phyloP scores from a whole-genome alignment of 306 rosid genomes.

The Astragalus glycyphyllos region DNA sequence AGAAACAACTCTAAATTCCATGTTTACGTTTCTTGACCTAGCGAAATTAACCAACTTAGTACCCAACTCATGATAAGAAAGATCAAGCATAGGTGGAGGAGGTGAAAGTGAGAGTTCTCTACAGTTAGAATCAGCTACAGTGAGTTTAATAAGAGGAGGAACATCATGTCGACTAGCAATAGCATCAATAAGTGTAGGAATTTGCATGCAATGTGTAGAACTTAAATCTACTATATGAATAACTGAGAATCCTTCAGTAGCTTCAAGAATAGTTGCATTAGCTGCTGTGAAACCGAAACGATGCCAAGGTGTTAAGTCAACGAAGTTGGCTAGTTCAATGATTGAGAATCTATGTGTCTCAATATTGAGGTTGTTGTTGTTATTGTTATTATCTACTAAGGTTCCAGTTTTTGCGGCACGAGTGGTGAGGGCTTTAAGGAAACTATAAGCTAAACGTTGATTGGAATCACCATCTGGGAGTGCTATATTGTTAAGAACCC shows the following conservation, averaged over 20 bases:
- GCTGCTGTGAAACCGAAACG: conserved; percentile 91
- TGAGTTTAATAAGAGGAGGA: conserved; percentile 74
- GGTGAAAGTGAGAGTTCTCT: conserved; percentile 48
- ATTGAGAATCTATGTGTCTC: conserved; percentile 73
- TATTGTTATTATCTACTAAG: not conserved
- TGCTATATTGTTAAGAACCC: conserved; percentile 95
- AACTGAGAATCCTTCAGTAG: conserved; percentile 69
- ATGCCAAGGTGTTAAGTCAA: conserved; percentile 93
- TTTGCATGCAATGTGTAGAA: conserved; percentile 93
- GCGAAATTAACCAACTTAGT: conserved; percentile 75
- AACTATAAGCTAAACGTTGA: conserved; percentile 80
- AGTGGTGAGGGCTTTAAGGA: conserved; percentile 76
- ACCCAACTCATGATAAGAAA: conserved; percentile 78
- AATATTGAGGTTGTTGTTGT: conserved; percentile 17
- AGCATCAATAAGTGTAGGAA: conserved; percentile 89
- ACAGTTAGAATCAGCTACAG: conserved; percentile 49
- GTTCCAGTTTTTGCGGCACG: conserved; percentile 73
- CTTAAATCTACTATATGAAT: conserved; percentile 83
- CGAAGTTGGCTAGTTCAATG: conserved; percentile 83
- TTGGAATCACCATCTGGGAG: conserved; percentile 86
- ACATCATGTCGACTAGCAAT: conserved; percentile 69
- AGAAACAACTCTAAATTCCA: conserved; percentile 73
- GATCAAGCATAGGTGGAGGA: conserved; percentile 78
- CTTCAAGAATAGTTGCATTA: conserved; percentile 75
- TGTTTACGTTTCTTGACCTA: conserved; percentile 57